Base-by-base conservation (phyloP, 2,329 filamentous ascomycete genomes). In the Microdochium nivale region DNA sequence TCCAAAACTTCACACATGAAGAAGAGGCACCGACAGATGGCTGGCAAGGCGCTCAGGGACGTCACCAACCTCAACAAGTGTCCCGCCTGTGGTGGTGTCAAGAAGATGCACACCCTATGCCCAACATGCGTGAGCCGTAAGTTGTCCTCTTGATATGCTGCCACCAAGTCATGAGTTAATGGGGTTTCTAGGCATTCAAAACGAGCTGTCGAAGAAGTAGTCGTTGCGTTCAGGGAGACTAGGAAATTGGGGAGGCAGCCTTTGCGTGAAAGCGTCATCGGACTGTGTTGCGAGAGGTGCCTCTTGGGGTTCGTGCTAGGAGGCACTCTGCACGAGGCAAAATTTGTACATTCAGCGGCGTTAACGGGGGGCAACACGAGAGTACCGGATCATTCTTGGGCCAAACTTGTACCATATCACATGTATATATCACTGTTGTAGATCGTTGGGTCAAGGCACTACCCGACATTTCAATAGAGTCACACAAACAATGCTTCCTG, bases 1-100 rank as follows among this genome's bases (percentile, higher is more conserved):
- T 97, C 96, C 76, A 99, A 97, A 81, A 95, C 90, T 32, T 96
- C 92, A 43, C 90, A 99, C 70, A 89, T 89, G 76, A 96, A 94
- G 76, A 96, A 90, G 78, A 81, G 94, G 60, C 86, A 90, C 65
- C 83, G 95, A 62, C 90, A 95, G 66, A 87, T 97, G 85, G 92
- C 91, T 24, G 94, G 94, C 64, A 99, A 99, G 74, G 92, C 85
- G 46, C 71, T 99, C 60, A 88, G 96, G 73, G 94, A 99, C 66
- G 84, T 95, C 53, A 94, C 87, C 56, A 81, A 82, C 51, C 72
- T 99, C 60, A 95, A 90, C 73, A 88, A 83, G 64, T 99, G 94
- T 67, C 88, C 92, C 0, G 88, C 84, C 14, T 99, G 94, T 62
- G 95, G 94, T 48, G 81, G 87, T 65, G 74, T 83, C 25, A 99